Conservation (phyloP, 1,139 yeast species). For the Pneumocystis jirovecii region DNA sequence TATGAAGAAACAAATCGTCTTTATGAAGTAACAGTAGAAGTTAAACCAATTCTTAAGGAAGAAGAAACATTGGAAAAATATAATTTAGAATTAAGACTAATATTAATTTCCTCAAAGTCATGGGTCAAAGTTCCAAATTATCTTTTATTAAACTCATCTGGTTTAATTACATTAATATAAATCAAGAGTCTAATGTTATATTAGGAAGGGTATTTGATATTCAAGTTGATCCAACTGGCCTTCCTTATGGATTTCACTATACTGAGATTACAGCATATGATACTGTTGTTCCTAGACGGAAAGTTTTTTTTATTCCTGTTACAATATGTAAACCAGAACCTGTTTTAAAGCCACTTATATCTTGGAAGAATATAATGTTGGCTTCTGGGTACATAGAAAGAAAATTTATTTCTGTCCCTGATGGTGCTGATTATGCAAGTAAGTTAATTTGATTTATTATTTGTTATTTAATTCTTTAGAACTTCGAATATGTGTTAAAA, state of each 20-base stretch:
- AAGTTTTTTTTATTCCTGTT: slow-evolving; percentile 10
- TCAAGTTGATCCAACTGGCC: slow-evolving; percentile 9
- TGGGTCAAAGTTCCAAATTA: slow-evolving; percentile 10
- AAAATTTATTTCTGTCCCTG: slow-evolving; percentile 10
- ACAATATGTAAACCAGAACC: slow-evolving; percentile 10
- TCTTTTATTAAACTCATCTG: slow-evolving; percentile 8
- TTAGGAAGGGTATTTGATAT: slow-evolving; percentile 6
- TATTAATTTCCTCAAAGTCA: slow-evolving; percentile 5
- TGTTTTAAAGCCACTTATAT: background rate
- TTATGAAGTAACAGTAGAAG: slow-evolving; percentile 2
- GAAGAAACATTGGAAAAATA: slow-evolving; percentile 5
- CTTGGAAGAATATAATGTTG: slow-evolving; percentile 3
- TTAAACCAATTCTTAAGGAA: slow-evolving; percentile 9
- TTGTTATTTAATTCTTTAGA: slow-evolving; percentile 1
- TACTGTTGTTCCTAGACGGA: slow-evolving; percentile 4
- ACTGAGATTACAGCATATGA: slow-evolving; percentile 6
- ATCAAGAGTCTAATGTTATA: background rate
- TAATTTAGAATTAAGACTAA: slow-evolving; percentile 6
- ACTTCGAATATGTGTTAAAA: slow-evolving; percentile 4
- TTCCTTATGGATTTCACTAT: slow-evolving; percentile 8
- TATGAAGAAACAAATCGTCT: slow-evolving; percentile 4
- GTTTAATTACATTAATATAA: background rate
- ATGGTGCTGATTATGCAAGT: slow-evolving; percentile 5
- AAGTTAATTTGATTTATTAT: background rate
- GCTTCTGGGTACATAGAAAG: slow-evolving; percentile 10